Evolutionary conservation across 75 land plant species (phyloP).

Genomic region (Ceratopteris richardii): DNA sequence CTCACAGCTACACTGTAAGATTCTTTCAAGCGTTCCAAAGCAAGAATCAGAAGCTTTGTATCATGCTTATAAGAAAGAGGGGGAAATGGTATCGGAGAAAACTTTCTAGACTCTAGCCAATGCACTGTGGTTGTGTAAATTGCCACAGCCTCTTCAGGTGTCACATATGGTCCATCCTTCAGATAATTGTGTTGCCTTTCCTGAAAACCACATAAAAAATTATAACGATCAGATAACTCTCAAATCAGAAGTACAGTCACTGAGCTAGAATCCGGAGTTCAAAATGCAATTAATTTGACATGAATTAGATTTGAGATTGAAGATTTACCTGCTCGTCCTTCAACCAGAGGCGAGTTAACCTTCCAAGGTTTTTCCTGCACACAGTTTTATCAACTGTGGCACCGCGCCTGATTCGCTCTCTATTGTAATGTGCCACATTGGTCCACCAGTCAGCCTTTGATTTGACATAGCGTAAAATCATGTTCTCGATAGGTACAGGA

Average conservation of each 20-base stretch:
- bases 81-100: conserved; percentile 97
- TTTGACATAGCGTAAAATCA: conserved; percentile 98
- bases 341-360: conserved; percentile 90
- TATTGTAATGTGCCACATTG: conserved; percentile 97
- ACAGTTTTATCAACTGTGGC: conserved; percentile 99
- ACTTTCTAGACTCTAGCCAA: conserved; percentile 97
- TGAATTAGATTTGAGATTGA: not conserved
- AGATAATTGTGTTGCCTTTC: conserved; percentile 97
- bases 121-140: conserved; percentile 98
- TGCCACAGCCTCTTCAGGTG: conserved; percentile 99
- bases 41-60: conserved; percentile 94
- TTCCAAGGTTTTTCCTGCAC: conserved; percentile 92
- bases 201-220: conserved; percentile 19
- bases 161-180: conserved; percentile 99
- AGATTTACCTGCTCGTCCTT: conserved; percentile 85
- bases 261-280: not conserved
- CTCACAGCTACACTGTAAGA: conserved; percentile 99
- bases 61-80: conserved; percentile 99
- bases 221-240: not conserved
- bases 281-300: not conserved
- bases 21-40: conserved; percentile 92
- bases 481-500: conserved; percentile 98
- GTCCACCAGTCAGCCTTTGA: conserved; percentile 99
- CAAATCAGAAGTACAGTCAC: not conserved
- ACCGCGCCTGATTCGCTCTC: conserved; percentile 97